Conservation (phyloP, 2,329 filamentous ascomycete species). For the Aspergillus cejpii region DNA sequence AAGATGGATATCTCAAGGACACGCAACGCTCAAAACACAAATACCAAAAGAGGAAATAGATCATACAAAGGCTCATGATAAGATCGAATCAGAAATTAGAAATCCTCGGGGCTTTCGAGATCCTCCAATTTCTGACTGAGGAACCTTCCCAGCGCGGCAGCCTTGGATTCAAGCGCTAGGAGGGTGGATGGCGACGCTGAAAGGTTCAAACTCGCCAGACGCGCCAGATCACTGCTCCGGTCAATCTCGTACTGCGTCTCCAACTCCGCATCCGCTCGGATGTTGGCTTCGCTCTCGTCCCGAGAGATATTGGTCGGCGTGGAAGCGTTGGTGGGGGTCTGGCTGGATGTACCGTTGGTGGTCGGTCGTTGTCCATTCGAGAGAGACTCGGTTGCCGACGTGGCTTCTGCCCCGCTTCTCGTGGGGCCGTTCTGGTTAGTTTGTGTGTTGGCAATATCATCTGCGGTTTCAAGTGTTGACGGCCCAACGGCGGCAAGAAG, state of each 20-base stretch:
- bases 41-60: background rate
- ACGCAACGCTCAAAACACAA: background rate
- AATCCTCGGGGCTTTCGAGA: conserved; percentile 40
- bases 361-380: background rate
- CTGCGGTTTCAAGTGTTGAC: conserved; percentile 22
- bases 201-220: conserved; percentile 36
- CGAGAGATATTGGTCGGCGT: conserved; percentile 6
- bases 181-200: conserved; percentile 35
- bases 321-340: conserved; percentile 7
- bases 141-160: conserved; percentile 37
- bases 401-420: background rate
- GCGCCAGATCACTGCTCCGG: conserved; percentile 34
- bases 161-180: conserved; percentile 40
- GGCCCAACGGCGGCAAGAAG: conserved; percentile 39
- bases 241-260: conserved; percentile 38
- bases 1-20: background rate
- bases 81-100: conserved; percentile 17
- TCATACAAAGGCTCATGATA: background rate
- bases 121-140: conserved; percentile 37
- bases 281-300: conserved; percentile 10
- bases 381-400: background rate
- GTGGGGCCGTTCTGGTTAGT: conserved; percentile 4
- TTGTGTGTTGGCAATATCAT: conserved; percentile 4
- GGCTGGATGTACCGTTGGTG: conserved; percentile 7
- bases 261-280: conserved; percentile 23